Base-by-base conservation (phyloP, 495 filamentous ascomycete species). In the Patellaria atrata region DNA sequence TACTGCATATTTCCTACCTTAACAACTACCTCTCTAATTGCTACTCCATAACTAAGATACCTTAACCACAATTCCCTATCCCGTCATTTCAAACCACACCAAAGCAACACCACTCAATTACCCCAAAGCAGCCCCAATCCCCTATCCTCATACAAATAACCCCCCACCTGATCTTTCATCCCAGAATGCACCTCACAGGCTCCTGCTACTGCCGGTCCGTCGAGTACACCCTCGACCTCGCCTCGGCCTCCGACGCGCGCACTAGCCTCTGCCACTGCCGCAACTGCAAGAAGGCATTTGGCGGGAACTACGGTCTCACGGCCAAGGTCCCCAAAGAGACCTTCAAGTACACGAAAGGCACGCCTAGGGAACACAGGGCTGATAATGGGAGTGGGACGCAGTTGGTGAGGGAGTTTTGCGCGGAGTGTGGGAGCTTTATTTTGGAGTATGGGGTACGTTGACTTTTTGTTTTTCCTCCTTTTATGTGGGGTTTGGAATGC, bases 231-330 rank as follows among this genome's bases (percentile, higher is more conserved):
- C 44, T 73, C 23, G 41, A 54, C 1, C 53, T 71, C 3, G 43
- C 33, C 9, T 67, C 66, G 0, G 51, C 57, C 0, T 59, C 70
- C n/a, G 64, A 73, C 15, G 73, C 74, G 0, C 61, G 73, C 27
- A 77, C 72, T 0, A 73, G 68, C 0, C 53, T 81, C 20, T 79
- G 73, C 48, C 74, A 81, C 51, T 79, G 76, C 48, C 39, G 48
- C 15, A 77, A 69, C 51, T 78, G 74, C 58, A 70, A 69, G 55
- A 70, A 73, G 55, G 73, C 73, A 14, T 77, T 77, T 35, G 73
- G 75, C 16, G 62, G 65, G 13, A 69, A 71, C 37, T 75, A 70
- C 41, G 74, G 75, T 10, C 52, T 78, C 7, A 77, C 75, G 0
- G 60, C 69, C n/a, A 77, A 77, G 47, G 59, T 77, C 11, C 61